Evolutionary conservation across 495 filamentous ascomycete genomes (phyloP), one percentile per base, ranked within the genome.

Genomic region (Lophiostoma macrostomum): DNA sequence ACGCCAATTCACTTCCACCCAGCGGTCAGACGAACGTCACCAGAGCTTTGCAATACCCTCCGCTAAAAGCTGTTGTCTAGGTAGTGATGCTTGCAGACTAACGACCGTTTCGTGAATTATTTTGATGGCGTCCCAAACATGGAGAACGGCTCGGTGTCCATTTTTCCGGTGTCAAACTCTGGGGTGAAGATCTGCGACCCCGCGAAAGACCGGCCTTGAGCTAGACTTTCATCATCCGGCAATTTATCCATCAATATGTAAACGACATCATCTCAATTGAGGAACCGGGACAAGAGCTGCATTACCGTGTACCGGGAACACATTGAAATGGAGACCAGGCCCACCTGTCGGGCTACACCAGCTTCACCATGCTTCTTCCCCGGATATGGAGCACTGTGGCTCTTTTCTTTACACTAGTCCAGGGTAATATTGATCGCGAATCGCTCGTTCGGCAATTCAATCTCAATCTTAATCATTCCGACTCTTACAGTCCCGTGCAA

Each of bases 401-500:
- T 5, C n/a, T 36, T 1, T 44, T 49, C 5, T 27, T 50, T 19
- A 25, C 14, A 28, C 18, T 31, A 4, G 45, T 10, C 12, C 6
- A 50, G 13, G 30, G 45, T 22, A 37, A 39, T 5, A 63, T 63
- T 34, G 37, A 63, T 34, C 59, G 59, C 22, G 23, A 59, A 18
- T 31, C 51, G 8, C 48, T 65, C 16, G 49, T 65, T 18, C 47
- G 39, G 3, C 53, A 40, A 23, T 65, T 59, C 34, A 65, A 62
- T 44, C 58, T 56, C 14, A 27, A 35, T 13, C 47, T 61, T 5
- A 62, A 58, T 35, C 40, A 50, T 14, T 54, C 53, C 28, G 23
- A 56, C 20, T 52, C 58, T 19, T 65, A 66, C 14, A 76, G 75
- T 4, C 75, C 75, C 11, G 64, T 80, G 31, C 75, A 77, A 64